Percentiles rank a stretch among this genome's conserved stretches.
Evolutionary conservation across 2,329 filamentous ascomycete species (phyloP).

Genomic region (Gnomoniopsis smithogilvyi): DNA sequence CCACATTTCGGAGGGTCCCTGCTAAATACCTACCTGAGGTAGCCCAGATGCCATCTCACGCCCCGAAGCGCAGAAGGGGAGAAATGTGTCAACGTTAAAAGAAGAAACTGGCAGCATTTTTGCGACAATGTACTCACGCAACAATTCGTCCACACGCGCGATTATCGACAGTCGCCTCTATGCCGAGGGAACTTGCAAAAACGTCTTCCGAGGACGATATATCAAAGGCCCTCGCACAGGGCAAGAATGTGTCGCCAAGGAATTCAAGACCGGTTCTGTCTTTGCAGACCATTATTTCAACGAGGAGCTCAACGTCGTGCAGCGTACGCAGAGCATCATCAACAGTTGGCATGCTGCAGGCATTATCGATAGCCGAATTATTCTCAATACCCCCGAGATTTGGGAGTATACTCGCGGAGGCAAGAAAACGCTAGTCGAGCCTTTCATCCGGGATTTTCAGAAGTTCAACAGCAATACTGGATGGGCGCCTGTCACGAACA

Average conservation of each 20-base stretch:
- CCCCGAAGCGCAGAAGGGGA: too few species aligned
- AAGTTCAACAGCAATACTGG: slow-evolving; percentile 44
- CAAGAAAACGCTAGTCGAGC: slow-evolving; percentile 29
- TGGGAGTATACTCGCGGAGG: slow-evolving; percentile 27
- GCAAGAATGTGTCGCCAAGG: slow-evolving; percentile 9
- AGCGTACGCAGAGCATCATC: slow-evolving; percentile 8
- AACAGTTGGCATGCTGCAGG: slow-evolving; percentile 11
- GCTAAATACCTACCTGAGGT: too few species aligned
- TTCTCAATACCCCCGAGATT: slow-evolving; percentile 33
- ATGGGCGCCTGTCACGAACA: slow-evolving; percentile 28
- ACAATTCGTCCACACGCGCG: slow-evolving; percentile 8
- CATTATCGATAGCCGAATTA: slow-evolving; percentile 29
- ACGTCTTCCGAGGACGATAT: slow-evolving; percentile 8
- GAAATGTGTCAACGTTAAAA: too few species aligned
- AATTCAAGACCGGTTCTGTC: slow-evolving; percentile 9
- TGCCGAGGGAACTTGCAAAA: slow-evolving; percentile 8
- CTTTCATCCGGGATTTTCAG: slow-evolving; percentile 38
- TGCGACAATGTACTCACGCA: background rate
- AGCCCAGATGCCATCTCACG: too few species aligned
- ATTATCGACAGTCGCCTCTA: slow-evolving; percentile 5
- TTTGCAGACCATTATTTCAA: slow-evolving; percentile 11
- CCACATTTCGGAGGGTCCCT: too few species aligned
- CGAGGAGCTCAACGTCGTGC: slow-evolving; percentile 10
- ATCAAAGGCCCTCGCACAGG: background rate
- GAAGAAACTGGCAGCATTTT: too few species aligned